Percentiles rank a stretch among this genome's conserved stretches.
These are phyloP conservation scores for Colletotrichum sp. DNA, from an alignment of 2,329 filamentous ascomycete genomes.

Conservation along the genomic window DNA sequence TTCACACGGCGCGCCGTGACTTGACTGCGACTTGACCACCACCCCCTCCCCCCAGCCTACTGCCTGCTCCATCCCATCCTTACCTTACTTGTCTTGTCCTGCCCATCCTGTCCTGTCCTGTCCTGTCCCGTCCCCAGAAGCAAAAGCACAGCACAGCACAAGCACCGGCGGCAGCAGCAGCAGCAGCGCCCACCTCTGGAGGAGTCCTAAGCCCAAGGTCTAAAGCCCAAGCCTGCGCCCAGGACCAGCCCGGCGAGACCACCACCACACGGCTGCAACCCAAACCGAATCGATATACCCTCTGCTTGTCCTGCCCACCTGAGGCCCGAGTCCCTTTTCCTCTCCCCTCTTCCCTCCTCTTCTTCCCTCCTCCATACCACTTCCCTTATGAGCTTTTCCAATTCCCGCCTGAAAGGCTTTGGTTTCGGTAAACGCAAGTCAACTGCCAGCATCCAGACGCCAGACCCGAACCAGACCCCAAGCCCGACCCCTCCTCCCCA, in stretches of 20 bases:
- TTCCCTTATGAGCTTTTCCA: conserved; percentile 76
- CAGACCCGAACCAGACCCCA: conserved; percentile 39
- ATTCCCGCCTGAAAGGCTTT: conserved; percentile 79
- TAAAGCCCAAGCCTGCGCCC: conserved; percentile 1
- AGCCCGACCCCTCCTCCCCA: conserved; percentile 41
- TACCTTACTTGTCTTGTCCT: not conserved
- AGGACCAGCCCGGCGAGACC: conserved; percentile 1
- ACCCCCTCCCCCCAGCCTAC: not conserved
- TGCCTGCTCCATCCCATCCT: not conserved
- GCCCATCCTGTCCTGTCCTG: not conserved
- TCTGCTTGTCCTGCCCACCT: conserved; percentile 18
- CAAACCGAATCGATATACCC: conserved; percentile 16
- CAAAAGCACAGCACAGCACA: not conserved
- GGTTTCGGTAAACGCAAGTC: conserved; percentile 84
- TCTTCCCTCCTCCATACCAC: conserved; percentile 16
- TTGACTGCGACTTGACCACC: not conserved
- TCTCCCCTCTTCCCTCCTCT: conserved; percentile 14
- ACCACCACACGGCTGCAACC: conserved; percentile 12
- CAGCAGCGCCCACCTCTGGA: not conserved
- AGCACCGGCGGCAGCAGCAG: not conserved
- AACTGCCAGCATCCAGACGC: conserved; percentile 62
- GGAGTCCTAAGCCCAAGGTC: not conserved
- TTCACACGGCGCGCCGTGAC: not conserved
- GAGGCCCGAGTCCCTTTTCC: conserved; percentile 16
- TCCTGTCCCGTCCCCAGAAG: not conserved